Evolutionary conservation across 805 yeast genomes (phyloP).

Genomic region (Lipomyces sp.): DNA sequence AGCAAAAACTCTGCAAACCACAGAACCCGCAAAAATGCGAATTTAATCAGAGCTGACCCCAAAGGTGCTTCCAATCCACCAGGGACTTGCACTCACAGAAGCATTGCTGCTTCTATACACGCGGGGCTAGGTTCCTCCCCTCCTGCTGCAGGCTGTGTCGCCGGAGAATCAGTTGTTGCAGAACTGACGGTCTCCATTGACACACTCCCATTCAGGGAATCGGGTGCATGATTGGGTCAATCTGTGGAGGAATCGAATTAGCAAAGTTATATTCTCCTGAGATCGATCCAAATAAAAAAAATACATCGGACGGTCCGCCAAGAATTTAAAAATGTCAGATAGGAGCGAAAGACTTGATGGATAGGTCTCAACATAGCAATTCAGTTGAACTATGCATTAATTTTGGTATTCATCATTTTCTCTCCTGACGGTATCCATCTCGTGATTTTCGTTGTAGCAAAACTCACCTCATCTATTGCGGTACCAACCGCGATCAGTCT

Average conservation of each 20-base stretch:
- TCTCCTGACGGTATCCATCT: neutral
- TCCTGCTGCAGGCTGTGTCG: too few relatives aligned
- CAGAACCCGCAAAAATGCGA: too few relatives aligned
- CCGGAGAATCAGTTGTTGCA: conserved; percentile 21
- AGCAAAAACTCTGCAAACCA: too few relatives aligned
- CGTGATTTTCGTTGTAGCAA: neutral
- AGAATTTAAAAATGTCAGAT: conserved; percentile 19
- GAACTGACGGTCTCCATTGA: conserved; percentile 29
- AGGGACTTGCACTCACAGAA: too few relatives aligned
- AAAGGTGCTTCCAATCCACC: too few relatives aligned
- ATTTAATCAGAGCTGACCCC: too few relatives aligned
- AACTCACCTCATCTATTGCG: neutral
- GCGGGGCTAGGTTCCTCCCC: too few relatives aligned
- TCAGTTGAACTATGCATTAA: conserved; percentile 34
- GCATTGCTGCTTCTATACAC: too few relatives aligned
- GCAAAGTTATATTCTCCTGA: neutral
- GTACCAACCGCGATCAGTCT: neutral
- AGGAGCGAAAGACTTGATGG: conserved; percentile 36
- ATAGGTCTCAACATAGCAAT: conserved; percentile 25
- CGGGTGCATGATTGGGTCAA: conserved; percentile 24
- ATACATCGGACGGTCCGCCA: neutral
- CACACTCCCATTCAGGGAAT: conserved; percentile 27
- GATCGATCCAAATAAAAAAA: neutral
- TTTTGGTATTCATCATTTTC: conserved; percentile 16
- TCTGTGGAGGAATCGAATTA: conserved; percentile 2